A percentile compares a stretch with the other conserved stretches of the same genome.
These are phyloP conservation scores for Calonectria pauciramosa DNA, from an alignment of 2,329 filamentous ascomycete genomes.

Conservation along the genomic window DNA sequence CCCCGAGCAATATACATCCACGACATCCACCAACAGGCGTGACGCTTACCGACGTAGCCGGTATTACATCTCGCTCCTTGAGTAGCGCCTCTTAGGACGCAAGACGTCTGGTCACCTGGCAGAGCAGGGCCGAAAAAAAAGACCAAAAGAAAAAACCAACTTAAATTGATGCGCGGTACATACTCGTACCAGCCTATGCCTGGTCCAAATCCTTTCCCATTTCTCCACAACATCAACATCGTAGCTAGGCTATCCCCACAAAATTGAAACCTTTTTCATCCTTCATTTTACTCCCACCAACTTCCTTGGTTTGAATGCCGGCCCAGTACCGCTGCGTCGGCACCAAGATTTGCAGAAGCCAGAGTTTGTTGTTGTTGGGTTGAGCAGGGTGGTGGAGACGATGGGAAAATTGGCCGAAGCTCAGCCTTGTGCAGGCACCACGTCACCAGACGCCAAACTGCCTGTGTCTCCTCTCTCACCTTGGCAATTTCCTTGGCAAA, in stretches of 20 bases:
- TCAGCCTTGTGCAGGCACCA: slow-evolving; percentile 2
- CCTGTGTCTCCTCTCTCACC: not conserved
- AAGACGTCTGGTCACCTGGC: not conserved
- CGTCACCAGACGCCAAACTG: not conserved
- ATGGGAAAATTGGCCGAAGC: not conserved
- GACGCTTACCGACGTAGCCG: not conserved
- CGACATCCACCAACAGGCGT: not conserved
- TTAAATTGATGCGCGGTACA: not conserved
- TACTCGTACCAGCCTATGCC: not conserved
- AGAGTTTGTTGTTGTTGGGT: not conserved
- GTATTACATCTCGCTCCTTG: not conserved
- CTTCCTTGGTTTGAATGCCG: not conserved
- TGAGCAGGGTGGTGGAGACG: not conserved
- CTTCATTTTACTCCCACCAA: not conserved
- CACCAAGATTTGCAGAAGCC: not conserved
- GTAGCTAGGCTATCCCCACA: not conserved
- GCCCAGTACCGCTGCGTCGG: not conserved
- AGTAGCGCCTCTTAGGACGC: not conserved
- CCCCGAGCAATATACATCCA: not conserved
- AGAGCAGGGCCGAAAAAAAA: not conserved
- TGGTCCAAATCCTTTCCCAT: not conserved
- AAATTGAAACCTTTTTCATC: not conserved
- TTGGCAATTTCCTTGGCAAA: not conserved
- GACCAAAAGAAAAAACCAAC: not conserved
- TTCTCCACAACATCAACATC: not conserved